phyloP scores from a whole-genome alignment of 306 rosid species.

The Casuarina equisetifolia region DNA sequence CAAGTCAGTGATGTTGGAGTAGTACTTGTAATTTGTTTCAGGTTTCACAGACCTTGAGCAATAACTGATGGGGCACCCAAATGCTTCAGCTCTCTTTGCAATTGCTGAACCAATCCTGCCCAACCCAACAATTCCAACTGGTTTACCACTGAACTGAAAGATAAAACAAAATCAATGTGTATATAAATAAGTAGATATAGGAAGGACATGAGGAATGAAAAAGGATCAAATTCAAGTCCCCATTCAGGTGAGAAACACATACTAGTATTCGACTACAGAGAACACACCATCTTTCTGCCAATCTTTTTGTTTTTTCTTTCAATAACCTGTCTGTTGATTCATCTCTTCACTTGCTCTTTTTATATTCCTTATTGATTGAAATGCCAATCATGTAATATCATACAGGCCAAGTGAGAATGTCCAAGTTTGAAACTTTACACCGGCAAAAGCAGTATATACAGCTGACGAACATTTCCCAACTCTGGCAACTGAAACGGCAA shows the following conservation, averaged over 20 bases:
- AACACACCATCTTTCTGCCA: background rate
- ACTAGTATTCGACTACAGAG: background rate
- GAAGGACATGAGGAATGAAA: background rate
- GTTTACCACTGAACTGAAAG: slow-evolving; percentile 64
- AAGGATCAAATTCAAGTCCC: background rate
- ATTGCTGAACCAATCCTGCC: slow-evolving; percentile 78
- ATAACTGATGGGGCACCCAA: slow-evolving; percentile 59
- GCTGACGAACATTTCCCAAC: background rate
- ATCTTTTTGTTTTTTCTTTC: background rate
- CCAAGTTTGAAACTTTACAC: background rate
- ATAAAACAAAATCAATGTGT: slow-evolving; percentile 11
- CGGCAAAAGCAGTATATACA: background rate
- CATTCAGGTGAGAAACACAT: background rate
- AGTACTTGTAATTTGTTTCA: slow-evolving; percentile 47
- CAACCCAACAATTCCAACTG: slow-evolving; percentile 69
- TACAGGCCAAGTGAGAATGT: background rate
- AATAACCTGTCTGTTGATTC: background rate
- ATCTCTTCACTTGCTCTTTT: background rate
- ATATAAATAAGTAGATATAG: background rate
- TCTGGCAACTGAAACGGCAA: background rate
- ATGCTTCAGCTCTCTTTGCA: slow-evolving; percentile 63
- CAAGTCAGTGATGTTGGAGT: slow-evolving; percentile 46
- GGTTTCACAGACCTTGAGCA: slow-evolving; percentile 52
- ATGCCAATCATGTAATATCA: background rate
- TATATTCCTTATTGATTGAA: background rate